Evolutionary conservation across 2,329 filamentous ascomycete genomes (phyloP).

Genomic region (Penicillium sp.): DNA sequence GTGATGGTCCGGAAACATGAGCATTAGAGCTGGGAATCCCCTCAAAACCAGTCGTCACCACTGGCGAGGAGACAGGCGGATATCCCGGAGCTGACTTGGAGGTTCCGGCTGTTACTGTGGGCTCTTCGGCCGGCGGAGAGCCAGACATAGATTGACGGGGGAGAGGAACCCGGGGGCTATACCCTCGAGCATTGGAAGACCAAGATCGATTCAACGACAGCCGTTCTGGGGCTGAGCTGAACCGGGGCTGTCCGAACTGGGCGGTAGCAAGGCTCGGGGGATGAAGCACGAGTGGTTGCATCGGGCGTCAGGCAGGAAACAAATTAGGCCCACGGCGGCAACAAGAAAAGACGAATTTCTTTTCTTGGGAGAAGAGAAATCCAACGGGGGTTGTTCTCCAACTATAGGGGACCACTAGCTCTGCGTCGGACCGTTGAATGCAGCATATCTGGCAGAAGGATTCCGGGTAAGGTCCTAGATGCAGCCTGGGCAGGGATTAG

Average conservation of each 20-base stretch:
- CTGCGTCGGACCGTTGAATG: slow-evolving; percentile 21
- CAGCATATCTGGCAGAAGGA: slow-evolving; percentile 33
- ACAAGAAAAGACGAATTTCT: background rate
- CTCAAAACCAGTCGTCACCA: slow-evolving; percentile 3
- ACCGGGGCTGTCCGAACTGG: slow-evolving; percentile 40
- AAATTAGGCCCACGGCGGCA: slow-evolving; percentile 15
- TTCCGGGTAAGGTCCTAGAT: slow-evolving; percentile 5
- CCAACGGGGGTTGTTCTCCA: slow-evolving; percentile 14
- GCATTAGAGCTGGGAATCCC: background rate
- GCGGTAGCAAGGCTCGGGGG: slow-evolving; percentile 39
- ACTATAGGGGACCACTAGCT: slow-evolving; percentile 28
- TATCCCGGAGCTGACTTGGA: slow-evolving; percentile 32
- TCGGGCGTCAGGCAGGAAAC: slow-evolving; percentile 29
- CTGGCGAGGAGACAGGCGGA: slow-evolving; percentile 30
- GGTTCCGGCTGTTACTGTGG: slow-evolving; percentile 40
- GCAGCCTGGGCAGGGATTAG: background rate
- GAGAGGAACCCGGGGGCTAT: slow-evolving; percentile 42
- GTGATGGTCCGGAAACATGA: background rate
- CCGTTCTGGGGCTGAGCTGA: slow-evolving; percentile 37
- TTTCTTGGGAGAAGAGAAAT: background rate
- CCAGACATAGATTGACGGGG: slow-evolving; percentile 48
- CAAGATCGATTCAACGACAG: slow-evolving; percentile 36
- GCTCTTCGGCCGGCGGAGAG: slow-evolving; percentile 40
- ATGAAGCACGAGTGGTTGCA: slow-evolving; percentile 46
- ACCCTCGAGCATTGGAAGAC: slow-evolving; percentile 41